A percentile compares a stretch with the other conserved stretches of the same genome.
Evolutionary conservation across 2,329 filamentous ascomycete species (phyloP).

Genomic region (Cladosporium colombiae): DNA sequence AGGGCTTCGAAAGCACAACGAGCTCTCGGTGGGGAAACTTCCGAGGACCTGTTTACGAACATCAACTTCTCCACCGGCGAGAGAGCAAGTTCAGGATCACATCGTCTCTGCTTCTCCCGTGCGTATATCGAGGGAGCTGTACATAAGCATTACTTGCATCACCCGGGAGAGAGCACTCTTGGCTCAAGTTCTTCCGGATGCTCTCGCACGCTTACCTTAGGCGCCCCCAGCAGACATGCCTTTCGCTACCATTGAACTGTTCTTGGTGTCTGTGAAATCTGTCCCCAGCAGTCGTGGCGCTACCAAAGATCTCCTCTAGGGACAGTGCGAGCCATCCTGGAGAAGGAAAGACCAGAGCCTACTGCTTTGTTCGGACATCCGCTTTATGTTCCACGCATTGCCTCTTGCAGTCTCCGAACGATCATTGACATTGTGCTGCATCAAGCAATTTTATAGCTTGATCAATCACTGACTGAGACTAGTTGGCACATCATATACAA

Average conservation of each 20-base stretch:
- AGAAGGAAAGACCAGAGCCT: background rate
- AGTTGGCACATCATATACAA: conserved; percentile 14
- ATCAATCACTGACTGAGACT: background rate
- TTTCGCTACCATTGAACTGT: background rate
- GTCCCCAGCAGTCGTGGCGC: background rate
- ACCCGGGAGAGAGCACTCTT: background rate
- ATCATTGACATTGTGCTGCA: background rate
- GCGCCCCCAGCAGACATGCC: background rate
- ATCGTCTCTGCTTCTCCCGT: background rate
- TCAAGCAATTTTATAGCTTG: background rate
- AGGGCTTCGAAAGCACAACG: background rate
- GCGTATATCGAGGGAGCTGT: background rate
- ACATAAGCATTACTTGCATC: background rate
- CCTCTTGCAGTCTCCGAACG: background rate
- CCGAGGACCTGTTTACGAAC: background rate
- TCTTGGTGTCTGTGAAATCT: background rate
- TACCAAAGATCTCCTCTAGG: background rate
- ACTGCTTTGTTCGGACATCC: background rate
- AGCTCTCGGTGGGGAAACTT: background rate
- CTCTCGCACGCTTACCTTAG: background rate
- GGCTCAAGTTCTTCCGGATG: background rate
- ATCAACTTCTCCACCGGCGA: background rate
- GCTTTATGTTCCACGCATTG: background rate
- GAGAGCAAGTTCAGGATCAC: background rate
- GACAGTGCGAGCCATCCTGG: background rate